A percentile compares a stretch with the other conserved stretches of the same genome.
These are phyloP conservation scores for Exophiala lecanii-corni DNA, from an alignment of 2,329 filamentous ascomycete genomes.

Conservation along the genomic window DNA sequence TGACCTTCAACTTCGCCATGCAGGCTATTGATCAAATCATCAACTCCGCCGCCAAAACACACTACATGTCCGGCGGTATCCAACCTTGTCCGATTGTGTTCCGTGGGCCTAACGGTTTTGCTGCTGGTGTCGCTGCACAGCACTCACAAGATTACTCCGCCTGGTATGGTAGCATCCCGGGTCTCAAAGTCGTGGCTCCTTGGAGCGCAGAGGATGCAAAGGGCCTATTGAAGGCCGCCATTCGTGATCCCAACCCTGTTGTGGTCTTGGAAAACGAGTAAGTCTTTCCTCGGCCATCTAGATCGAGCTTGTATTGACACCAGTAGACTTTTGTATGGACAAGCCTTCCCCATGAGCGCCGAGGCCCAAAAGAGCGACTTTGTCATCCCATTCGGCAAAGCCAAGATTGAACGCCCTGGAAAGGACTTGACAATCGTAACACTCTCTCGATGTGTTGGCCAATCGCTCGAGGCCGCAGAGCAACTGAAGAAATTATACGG, in stretches of 20 bases:
- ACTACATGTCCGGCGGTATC: constrained; percentile 99
- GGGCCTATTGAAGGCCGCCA: constrained; percentile 94
- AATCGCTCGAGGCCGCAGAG: constrained; percentile 82
- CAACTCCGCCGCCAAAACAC: constrained; percentile 98
- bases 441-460: constrained; percentile 90
- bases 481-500: constrained; percentile 94
- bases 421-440: constrained; percentile 96
- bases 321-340: constrained; percentile 74
- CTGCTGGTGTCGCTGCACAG: constrained; percentile 89
- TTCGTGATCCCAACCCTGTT: constrained; percentile 96
- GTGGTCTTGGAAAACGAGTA: constrained; percentile 82
- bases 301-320: constrained; percentile 26
- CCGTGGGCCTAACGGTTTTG: constrained; percentile 98
- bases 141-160: constrained; percentile 98
- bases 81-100: constrained; percentile 99
- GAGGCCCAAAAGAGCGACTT: constrained; percentile 95
- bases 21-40: constrained; percentile 99
- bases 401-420: constrained; percentile 94
- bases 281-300: constrained; percentile 19
- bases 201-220: constrained; percentile 98
- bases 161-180: constrained; percentile 98
- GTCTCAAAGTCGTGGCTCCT: constrained; percentile 91
- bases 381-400: constrained; percentile 95
- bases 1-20: constrained; percentile 99
- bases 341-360: constrained; percentile 94